These are phyloP conservation scores for Naganishia antarctica DNA, from an alignment of 768 basidiomycete species.

Conservation along the genomic window DNA sequence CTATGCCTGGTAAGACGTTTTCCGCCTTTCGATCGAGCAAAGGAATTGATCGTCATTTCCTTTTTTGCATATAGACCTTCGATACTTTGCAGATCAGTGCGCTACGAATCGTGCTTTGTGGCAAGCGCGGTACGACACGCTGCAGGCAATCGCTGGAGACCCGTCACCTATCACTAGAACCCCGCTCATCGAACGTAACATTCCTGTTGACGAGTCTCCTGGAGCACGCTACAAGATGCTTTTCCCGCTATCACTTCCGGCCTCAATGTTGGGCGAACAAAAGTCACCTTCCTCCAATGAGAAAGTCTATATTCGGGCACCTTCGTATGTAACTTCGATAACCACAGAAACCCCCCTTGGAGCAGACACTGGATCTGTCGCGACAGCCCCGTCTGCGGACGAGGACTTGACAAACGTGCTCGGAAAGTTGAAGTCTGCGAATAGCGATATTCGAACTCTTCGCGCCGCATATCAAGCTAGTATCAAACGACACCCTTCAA, in stretches of 20 bases:
- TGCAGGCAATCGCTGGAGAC: slow-evolving; percentile 44
- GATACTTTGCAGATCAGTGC: slow-evolving; percentile 64
- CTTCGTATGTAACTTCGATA: background rate
- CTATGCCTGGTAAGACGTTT: slow-evolving; percentile 64
- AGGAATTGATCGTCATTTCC: slow-evolving; percentile 10
- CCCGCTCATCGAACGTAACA: slow-evolving; percentile 33
- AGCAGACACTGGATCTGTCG: background rate
- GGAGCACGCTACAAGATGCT: slow-evolving; percentile 55
- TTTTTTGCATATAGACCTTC: slow-evolving; percentile 57
- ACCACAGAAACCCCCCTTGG: background rate
- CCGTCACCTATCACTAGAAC: slow-evolving; percentile 28
- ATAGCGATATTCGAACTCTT: slow-evolving; percentile 6
- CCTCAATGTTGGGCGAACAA: slow-evolving; percentile 41
- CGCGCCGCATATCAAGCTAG: slow-evolving; percentile 20
- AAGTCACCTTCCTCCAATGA: background rate
- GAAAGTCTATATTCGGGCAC: background rate
- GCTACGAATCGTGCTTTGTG: slow-evolving; percentile 65
- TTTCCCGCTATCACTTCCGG: slow-evolving; percentile 60
- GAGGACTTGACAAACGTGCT: background rate
- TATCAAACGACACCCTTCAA: slow-evolving; percentile 12
- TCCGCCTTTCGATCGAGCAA: background rate
- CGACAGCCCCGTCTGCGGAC: background rate
- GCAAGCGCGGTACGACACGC: slow-evolving; percentile 55
- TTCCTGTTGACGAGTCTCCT: slow-evolving; percentile 46
- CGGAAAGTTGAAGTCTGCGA: background rate